Conservation (phyloP, 2,329 filamentous ascomycete species). For the Capronia epimyces region DNA sequence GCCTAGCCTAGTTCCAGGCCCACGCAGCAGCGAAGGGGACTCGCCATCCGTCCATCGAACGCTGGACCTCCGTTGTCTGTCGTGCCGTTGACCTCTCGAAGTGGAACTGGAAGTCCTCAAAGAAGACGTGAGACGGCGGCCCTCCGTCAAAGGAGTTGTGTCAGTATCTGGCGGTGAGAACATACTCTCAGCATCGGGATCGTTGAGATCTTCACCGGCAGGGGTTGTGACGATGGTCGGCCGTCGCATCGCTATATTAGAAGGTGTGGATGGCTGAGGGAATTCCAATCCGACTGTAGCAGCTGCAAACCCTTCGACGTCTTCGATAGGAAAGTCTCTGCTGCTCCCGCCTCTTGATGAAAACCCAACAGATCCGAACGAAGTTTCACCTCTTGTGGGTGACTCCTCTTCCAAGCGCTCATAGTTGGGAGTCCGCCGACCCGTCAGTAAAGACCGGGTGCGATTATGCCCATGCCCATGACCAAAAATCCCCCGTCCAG, state of each 20-base stretch:
- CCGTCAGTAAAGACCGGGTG: conserved; percentile 43
- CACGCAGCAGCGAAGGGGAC: conserved; percentile 23
- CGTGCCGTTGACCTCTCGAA: conserved; percentile 41
- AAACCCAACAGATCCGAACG: conserved; percentile 4
- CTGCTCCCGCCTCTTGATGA: conserved; percentile 31
- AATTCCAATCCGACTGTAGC: conserved; percentile 43
- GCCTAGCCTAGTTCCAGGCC: conserved; percentile 49
- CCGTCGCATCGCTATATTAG: conserved; percentile 22
- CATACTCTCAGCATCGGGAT: conserved; percentile 32
- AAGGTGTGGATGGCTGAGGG: conserved; percentile 29
- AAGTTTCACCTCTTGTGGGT: conserved; percentile 22
- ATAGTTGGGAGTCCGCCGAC: conserved; percentile 36
- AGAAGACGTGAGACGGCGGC: conserved; percentile 49
- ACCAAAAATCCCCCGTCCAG: conserved; percentile 29
- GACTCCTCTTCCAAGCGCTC: conserved; percentile 25
- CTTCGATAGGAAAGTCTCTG: conserved; percentile 37
- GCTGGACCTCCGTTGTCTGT: conserved; percentile 48
- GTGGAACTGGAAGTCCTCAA: conserved; percentile 47
- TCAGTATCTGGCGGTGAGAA: conserved; percentile 48
- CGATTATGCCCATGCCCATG: conserved; percentile 33
- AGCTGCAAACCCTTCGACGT: conserved; percentile 38
- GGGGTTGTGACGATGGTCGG: conserved; percentile 29
- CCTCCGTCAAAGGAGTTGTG: conserved; percentile 56
- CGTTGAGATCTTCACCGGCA: conserved; percentile 28
- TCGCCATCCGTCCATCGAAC: conserved; percentile 47